phyloP scores from a whole-genome alignment of 495 filamentous ascomycete species.

The Glarea lozoyensis region DNA sequence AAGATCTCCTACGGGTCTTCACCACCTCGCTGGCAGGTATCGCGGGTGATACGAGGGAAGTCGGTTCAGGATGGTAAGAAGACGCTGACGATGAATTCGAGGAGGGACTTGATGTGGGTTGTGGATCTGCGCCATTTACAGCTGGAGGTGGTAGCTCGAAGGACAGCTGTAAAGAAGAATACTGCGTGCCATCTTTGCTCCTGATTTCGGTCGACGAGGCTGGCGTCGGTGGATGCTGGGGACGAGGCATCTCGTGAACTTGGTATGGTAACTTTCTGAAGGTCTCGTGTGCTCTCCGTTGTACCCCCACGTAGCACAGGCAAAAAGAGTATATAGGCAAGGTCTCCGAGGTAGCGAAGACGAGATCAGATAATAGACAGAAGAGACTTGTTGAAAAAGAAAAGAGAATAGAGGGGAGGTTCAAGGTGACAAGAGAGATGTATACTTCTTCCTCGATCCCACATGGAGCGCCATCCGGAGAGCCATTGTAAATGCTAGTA shows the following conservation, averaged over 20 bases:
- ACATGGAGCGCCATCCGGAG: no score
- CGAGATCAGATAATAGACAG: no score
- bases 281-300: no score
- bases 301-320: no score
- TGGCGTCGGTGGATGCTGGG: constrained; percentile 70
- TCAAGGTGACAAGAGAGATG: no score
- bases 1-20: constrained; percentile 48
- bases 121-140: constrained; percentile 32
- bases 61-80: constrained; percentile 42
- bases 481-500: no score
- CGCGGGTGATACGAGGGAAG: constrained; percentile 48
- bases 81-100: constrained; percentile 27
- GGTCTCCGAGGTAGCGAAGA: no score
- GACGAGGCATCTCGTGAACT: constrained; percentile 56
- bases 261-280: no score
- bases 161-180: constrained; percentile 43
- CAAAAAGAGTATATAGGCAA: no score
- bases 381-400: no score
- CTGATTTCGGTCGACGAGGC: constrained; percentile 75
- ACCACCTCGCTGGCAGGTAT: constrained; percentile 43
- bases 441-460: no score
- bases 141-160: constrained; percentile 86
- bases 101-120: constrained; percentile 29
- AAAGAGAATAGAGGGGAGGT: no score
- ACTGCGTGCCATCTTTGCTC: constrained; percentile 56